These are phyloP conservation scores for Colletotrichum cereale DNA, from an alignment of 2,329 filamentous ascomycete genomes.

Conservation along the genomic window DNA sequence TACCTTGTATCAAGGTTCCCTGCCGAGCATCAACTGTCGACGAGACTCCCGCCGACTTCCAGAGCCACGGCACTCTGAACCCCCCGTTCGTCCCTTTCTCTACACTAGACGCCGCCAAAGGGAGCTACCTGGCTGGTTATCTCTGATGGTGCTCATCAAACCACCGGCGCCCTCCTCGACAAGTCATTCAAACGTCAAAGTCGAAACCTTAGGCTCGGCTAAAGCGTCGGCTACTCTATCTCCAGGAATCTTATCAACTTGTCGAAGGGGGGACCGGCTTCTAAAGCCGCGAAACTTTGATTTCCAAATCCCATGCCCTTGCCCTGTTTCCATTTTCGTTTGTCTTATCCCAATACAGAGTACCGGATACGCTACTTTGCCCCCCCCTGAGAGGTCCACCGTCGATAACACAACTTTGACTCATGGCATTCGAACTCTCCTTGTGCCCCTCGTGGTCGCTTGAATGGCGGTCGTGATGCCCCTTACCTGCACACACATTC, in stretches of 20 bases:
- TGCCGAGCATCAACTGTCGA: constrained; percentile 24
- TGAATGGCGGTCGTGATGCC: constrained; percentile 6
- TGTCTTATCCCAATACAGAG: background rate
- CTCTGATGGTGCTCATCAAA: constrained; percentile 17
- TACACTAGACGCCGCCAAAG: background rate
- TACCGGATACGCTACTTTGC: background rate
- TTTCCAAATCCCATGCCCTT: constrained; percentile 8
- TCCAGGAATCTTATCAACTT: constrained; percentile 8
- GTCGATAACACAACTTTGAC: constrained; percentile 33
- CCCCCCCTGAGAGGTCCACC: constrained; percentile 25
- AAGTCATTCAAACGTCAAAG: constrained; percentile 9
- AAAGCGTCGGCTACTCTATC: background rate
- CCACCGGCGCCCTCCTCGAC: background rate
- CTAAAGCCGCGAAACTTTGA: constrained; percentile 17
- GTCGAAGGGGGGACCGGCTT: background rate
- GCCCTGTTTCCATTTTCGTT: constrained; percentile 28
- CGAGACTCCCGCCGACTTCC: constrained; percentile 7
- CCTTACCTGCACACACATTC: background rate
- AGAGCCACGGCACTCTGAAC: background rate
- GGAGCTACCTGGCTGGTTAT: background rate
- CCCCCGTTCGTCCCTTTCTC: constrained; percentile 19
- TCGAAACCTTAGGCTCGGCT: constrained; percentile 3
- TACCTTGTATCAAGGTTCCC: background rate
- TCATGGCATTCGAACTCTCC: constrained; percentile 12
- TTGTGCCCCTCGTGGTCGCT: background rate